A percentile compares a stretch with the other conserved stretches of the same genome.
Evolutionary conservation across 1,284 basidiomycete genomes (phyloP).

Genomic region (Cutaneotrichosporon sp.): DNA sequence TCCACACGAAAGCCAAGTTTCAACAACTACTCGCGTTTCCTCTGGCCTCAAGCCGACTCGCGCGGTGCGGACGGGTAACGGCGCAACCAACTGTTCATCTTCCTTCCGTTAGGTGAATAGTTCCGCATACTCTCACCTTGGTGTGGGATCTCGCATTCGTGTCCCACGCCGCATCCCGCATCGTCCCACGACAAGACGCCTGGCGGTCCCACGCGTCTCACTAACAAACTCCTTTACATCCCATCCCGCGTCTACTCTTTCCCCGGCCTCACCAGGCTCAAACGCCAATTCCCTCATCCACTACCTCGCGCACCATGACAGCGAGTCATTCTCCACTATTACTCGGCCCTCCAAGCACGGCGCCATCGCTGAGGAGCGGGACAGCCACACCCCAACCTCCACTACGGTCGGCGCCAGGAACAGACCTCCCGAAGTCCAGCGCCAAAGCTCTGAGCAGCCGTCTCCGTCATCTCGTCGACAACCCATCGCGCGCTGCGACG

Average conservation of each 20-base stretch:
- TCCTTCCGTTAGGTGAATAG: not conserved
- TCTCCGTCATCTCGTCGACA: constrained; percentile 39
- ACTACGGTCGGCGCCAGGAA: not conserved
- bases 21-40: not conserved
- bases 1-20: not conserved
- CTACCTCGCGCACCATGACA: not conserved
- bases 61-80: not conserved
- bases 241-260: not conserved
- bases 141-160: not conserved
- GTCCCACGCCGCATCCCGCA: not conserved
- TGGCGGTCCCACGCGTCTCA: not conserved
- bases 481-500: constrained; percentile 27
- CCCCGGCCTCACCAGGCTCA: not conserved
- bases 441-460: not conserved
- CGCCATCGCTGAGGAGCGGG: constrained; percentile 6
- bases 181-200: not conserved
- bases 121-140: not conserved
- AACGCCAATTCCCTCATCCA: not conserved
- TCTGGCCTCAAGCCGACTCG: not conserved
- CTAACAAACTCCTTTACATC: not conserved
- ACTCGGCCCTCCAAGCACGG: not conserved
- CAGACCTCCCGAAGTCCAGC: not conserved
- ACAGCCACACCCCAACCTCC: constrained; percentile 1
- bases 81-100: not conserved
- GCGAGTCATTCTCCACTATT: not conserved